Evolutionary conservation across 495 filamentous ascomycete genomes (phyloP), one percentile per base, ranked within the genome.

Genomic region (Glarea lozoyensis): DNA sequence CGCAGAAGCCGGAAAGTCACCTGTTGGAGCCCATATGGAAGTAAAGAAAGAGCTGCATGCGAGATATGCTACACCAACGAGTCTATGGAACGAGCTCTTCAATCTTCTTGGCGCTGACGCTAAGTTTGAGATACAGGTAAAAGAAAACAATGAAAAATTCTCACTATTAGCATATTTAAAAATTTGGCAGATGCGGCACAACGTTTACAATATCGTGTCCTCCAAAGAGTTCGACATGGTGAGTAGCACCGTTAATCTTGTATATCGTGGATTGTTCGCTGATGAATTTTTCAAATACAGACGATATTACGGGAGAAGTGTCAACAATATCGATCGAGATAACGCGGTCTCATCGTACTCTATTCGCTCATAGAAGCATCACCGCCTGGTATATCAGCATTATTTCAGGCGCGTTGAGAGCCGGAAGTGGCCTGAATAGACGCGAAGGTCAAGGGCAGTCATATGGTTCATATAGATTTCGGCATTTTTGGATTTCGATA

Each of bases 181-280:
- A 37, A 4, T 37, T 21, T 6, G 7, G 11, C 22, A 37, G 35
- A 37, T 37, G 35, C 35, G 35, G 17, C 35, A 37, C 35, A 37
- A 37, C n/a, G 17, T 37, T n/a, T 37, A 37, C 35, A 37, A 37
- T 19, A 37, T 37, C 17, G 22, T 20, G 35, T 37, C 35, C 17
- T 37, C 35, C 10, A 37, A 37, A 37, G 17, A 16, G 11, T 21
- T 37, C 16, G 16, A 37, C 35, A 19, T 37, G 4, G 32, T 35
- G 15, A 6, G 32, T 35, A 9, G 10, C 32, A 16, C 32, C 32
- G n/a, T n/a, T n/a, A n/a, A n/a, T n/a, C n/a, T n/a, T n/a, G n/a
- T n/a, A n/a, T n/a, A n/a, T n/a, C n/a, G n/a, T n/a, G n/a, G n/a
- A n/a, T n/a, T n/a, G n/a, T n/a, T n/a, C n/a, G n/a, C n/a, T n/a